A percentile compares a stretch with the other conserved stretches of the same genome.
Conservation (phyloP, 2,329 filamentous ascomycete genomes). For the Colletotrichum agaves region DNA sequence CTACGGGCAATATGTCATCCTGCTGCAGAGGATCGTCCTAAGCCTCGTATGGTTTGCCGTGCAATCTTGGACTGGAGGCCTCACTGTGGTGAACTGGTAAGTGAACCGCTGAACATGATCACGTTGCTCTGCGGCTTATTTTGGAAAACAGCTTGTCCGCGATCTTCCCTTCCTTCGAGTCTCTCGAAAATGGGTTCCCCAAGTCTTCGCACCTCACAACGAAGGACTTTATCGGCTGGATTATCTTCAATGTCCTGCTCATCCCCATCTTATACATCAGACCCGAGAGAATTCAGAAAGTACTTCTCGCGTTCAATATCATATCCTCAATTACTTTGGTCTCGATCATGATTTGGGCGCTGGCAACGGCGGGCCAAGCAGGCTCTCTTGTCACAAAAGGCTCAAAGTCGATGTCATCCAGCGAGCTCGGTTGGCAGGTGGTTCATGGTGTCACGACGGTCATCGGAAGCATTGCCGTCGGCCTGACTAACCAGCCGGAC, state of each 20-base stretch:
- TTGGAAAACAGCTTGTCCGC: slow-evolving; percentile 39
- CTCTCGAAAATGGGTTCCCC: slow-evolving; percentile 41
- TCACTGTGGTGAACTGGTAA: slow-evolving; percentile 38
- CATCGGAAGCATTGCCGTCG: slow-evolving; percentile 56
- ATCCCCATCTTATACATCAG: slow-evolving; percentile 55
- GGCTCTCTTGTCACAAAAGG: slow-evolving; percentile 42
- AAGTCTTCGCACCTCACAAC: slow-evolving; percentile 40
- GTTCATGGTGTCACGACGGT: slow-evolving; percentile 52
- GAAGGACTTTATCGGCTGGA: slow-evolving; percentile 45
- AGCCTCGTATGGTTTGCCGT: slow-evolving; percentile 52
- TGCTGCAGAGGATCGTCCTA: slow-evolving; percentile 53
- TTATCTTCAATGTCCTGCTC: slow-evolving; percentile 43
- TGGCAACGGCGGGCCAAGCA: slow-evolving; percentile 46
- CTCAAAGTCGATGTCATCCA: slow-evolving; percentile 25
- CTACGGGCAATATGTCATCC: slow-evolving; percentile 50
- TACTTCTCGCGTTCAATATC: slow-evolving; percentile 45
- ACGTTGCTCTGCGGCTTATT: not conserved
- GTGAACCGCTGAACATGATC: not conserved
- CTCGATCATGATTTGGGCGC: slow-evolving; percentile 49
- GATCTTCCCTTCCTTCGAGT: slow-evolving; percentile 43
- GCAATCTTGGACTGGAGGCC: slow-evolving; percentile 46
- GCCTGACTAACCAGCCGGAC: slow-evolving; percentile 57
- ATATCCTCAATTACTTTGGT: slow-evolving; percentile 45
- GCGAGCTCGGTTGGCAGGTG: slow-evolving; percentile 49
- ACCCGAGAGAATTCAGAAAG: slow-evolving; percentile 51